phyloP scores from a whole-genome alignment of 352 stramenopile genomes.

The Phytophthora sp. region DNA sequence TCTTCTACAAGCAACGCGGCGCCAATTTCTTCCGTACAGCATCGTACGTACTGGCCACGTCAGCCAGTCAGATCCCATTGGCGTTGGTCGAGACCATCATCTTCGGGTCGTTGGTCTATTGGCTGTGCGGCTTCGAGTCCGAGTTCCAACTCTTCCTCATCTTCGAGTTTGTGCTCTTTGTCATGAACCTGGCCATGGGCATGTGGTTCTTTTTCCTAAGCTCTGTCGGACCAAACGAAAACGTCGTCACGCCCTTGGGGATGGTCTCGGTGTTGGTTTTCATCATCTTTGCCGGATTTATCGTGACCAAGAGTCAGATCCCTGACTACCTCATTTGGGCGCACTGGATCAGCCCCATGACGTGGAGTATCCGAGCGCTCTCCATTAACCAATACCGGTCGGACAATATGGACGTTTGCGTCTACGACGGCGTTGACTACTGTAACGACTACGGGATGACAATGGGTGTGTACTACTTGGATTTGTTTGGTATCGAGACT shows the following conservation, averaged over 20 bases:
- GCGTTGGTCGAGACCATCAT: constrained; percentile 70
- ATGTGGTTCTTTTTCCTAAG: constrained; percentile 13
- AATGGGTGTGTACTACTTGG: neutral
- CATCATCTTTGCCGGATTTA: constrained; percentile 54
- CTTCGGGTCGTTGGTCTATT: constrained; percentile 86
- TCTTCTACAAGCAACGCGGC: constrained; percentile 88
- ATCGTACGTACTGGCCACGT: constrained; percentile 65
- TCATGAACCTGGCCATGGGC: constrained; percentile 36
- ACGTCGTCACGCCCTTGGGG: constrained; percentile 42
- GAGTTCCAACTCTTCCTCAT: constrained; percentile 38
- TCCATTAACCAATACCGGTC: neutral
- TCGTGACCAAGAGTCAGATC: constrained; percentile 35
- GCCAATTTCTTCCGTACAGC: constrained; percentile 76
- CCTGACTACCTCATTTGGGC: constrained; percentile 31
- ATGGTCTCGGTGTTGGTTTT: constrained; percentile 50
- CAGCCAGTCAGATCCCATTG: constrained; percentile 41
- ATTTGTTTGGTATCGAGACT: constrained; percentile 2
- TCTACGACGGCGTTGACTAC: constrained; percentile 2
- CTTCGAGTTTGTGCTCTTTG: constrained; percentile 51
- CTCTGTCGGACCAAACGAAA: constrained; percentile 26
- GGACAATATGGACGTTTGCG: neutral
- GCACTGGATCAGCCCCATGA: constrained; percentile 46
- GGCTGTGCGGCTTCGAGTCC: constrained; percentile 69
- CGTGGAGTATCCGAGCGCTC: constrained; percentile 22
- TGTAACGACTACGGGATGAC: neutral